Conservation (phyloP, 2,329 filamentous ascomycete species). For the Mycocentrospora acerina region DNA sequence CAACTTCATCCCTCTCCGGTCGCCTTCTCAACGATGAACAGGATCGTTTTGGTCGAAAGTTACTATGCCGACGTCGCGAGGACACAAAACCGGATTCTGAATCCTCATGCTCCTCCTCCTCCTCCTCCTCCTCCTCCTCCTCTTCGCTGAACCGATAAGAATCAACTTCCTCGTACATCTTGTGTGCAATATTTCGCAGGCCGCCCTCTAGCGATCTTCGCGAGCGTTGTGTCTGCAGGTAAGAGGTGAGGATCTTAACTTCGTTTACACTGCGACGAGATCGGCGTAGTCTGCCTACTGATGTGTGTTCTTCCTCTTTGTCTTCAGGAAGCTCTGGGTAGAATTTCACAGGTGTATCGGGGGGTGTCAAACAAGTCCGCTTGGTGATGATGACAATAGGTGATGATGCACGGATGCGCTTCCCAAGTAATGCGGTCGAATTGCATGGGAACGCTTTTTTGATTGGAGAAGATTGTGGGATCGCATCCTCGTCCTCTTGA, state of each 20-base stretch:
- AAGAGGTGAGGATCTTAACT: slow-evolving; percentile 4
- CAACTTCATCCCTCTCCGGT: neutral
- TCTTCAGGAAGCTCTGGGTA: slow-evolving; percentile 22
- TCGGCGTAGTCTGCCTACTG: slow-evolving; percentile 3
- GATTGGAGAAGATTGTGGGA: slow-evolving; percentile 17
- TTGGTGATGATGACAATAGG: slow-evolving; percentile 34
- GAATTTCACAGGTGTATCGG: slow-evolving; percentile 13
- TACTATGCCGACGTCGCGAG: neutral
- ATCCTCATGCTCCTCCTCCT: neutral
- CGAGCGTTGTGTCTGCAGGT: slow-evolving; percentile 13
- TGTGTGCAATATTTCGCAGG: slow-evolving; percentile 16
- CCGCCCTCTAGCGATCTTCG: slow-evolving; percentile 15
- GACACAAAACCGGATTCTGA: too few relatives aligned
- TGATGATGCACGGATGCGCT: slow-evolving; percentile 26
- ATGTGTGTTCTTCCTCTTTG: slow-evolving; percentile 1
- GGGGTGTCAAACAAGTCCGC: slow-evolving; percentile 16
- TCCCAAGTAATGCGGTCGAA: slow-evolving; percentile 18
- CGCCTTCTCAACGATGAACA: neutral
- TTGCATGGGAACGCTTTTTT: slow-evolving; percentile 6
- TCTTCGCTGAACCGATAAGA: neutral
- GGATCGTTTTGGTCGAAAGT: neutral
- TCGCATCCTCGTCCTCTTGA: slow-evolving; percentile 15
- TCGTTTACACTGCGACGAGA: slow-evolving; percentile 13
- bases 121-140: neutral
- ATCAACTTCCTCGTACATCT: slow-evolving; percentile 12